Conservation (phyloP, 441 rosid genomes). For the Sinapis alba region DNA sequence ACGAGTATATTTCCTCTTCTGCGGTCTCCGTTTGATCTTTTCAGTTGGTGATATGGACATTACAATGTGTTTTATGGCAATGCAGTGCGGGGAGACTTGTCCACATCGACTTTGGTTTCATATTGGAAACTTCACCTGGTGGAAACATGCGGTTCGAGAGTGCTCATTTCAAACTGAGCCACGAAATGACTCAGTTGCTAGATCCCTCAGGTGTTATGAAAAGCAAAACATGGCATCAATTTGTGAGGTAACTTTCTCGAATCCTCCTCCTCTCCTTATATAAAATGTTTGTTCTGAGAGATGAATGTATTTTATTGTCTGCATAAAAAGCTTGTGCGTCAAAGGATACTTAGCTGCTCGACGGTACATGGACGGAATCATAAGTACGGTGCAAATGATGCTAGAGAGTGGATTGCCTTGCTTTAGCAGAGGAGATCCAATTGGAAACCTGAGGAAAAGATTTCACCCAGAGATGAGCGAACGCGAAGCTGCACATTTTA, state of each 20-base stretch:
- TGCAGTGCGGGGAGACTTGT: conserved; percentile 92
- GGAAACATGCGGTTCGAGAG: conserved; percentile 98
- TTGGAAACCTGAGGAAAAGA: conserved; percentile 90
- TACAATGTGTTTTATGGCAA: conserved; percentile 15
- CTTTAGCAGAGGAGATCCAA: conserved; percentile 97
- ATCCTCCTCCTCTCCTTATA: background rate
- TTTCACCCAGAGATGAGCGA: conserved; percentile 97
- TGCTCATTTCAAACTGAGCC: conserved; percentile 98
- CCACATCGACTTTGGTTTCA: conserved; percentile 97
- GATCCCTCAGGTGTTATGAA: conserved; percentile 97
- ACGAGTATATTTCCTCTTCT: conserved; percentile 50
- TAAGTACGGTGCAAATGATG: conserved; percentile 86
- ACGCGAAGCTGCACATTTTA: conserved; percentile 95
- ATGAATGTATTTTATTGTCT: background rate
- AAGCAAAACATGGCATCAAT: conserved; percentile 87
- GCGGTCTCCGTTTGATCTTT: conserved; percentile 1
- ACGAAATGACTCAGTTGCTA: conserved; percentile 96
- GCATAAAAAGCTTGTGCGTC: conserved; percentile 70
- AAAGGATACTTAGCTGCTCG: conserved; percentile 95
- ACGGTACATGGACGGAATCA: conserved; percentile 92
- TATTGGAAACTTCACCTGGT: conserved; percentile 95
- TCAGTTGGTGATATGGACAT: background rate
- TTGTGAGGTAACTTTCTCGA: conserved; percentile 62
- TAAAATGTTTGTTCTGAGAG: background rate
- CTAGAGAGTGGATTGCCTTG: conserved; percentile 95